Percentiles rank a stretch among this genome's conserved stretches.
phyloP scores from a whole-genome alignment of 1,139 yeast genomes.

The Magnusiomyces fungicola region DNA sequence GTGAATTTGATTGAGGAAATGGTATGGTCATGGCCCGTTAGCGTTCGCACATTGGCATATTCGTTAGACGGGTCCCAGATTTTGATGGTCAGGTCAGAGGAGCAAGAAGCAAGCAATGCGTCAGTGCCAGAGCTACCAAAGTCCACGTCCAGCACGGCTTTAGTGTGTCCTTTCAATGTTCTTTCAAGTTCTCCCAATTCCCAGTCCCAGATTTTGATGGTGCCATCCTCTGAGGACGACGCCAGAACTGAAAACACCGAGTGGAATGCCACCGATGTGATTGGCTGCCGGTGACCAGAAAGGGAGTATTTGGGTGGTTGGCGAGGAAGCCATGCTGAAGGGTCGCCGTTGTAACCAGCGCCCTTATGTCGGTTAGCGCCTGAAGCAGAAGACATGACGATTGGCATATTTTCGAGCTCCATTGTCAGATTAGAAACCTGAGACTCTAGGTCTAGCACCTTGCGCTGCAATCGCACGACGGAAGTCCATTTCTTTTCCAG shows the following conservation, averaged over 20 bases:
- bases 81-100: constrained; percentile 67
- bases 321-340: constrained; percentile 61
- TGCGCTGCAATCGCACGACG: constrained; percentile 69
- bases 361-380: constrained; percentile 18
- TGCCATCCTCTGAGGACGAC: constrained; percentile 70
- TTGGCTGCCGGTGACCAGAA: constrained; percentile 51
- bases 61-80: constrained; percentile 55
- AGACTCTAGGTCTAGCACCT: constrained; percentile 49
- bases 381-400: constrained; percentile 13
- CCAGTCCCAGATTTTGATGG: constrained; percentile 67
- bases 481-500: constrained; percentile 88
- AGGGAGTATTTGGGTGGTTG: constrained; percentile 42
- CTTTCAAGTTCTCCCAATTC: constrained; percentile 63
- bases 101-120: constrained; percentile 50
- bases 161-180: constrained; percentile 69
- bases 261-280: constrained; percentile 63
- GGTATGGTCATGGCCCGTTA: constrained; percentile 88
- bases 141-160: constrained; percentile 55
- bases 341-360: constrained; percentile 26
- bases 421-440: constrained; percentile 40
- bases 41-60: constrained; percentile 52
- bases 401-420: constrained; percentile 37
- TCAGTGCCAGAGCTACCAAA: constrained; percentile 30
- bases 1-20: constrained; percentile 59
- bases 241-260: constrained; percentile 61